phyloP scores from a whole-genome alignment of 192 early-diverging fungal genomes.

The Podochytrium sp. region DNA sequence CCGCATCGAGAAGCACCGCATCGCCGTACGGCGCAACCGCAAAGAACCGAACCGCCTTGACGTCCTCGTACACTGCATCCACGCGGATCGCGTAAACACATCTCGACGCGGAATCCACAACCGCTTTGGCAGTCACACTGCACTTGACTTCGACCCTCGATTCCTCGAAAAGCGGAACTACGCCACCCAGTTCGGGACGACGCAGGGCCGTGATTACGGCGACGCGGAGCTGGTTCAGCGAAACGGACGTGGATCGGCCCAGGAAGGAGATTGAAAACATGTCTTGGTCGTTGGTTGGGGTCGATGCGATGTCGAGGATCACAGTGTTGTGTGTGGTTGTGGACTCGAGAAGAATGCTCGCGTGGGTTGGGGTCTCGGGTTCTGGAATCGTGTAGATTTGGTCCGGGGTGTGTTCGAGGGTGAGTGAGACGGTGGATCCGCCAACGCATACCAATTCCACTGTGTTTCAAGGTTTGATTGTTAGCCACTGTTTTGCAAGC shows the following conservation, averaged over 20 bases:
- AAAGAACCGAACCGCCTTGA: slow-evolving; percentile 18
- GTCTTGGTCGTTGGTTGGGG: neutral
- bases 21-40: slow-evolving; percentile 6
- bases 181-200: neutral
- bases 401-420: slow-evolving; percentile 25
- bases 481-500: neutral
- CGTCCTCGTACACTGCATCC: neutral
- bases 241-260: neutral
- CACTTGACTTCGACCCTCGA: neutral
- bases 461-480: neutral
- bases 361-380: neutral
- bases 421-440: slow-evolving; percentile 19
- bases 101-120: slow-evolving; percentile 2
- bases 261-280: slow-evolving; percentile 2
- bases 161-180: neutral
- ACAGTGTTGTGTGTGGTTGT: neutral
- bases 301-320: neutral
- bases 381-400: slow-evolving; percentile 22
- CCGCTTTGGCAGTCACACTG: neutral
- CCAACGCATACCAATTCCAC: slow-evolving; percentile 13
- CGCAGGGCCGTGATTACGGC: slow-evolving; percentile 7
- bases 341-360: slow-evolving; percentile 10
- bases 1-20: slow-evolving; percentile 1
- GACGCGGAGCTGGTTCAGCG: neutral
- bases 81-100: slow-evolving; percentile 24